These are phyloP conservation scores for Emmonsiellopsis sp. DNA, from an alignment of 2,329 filamentous ascomycete species.

Conservation along the genomic window DNA sequence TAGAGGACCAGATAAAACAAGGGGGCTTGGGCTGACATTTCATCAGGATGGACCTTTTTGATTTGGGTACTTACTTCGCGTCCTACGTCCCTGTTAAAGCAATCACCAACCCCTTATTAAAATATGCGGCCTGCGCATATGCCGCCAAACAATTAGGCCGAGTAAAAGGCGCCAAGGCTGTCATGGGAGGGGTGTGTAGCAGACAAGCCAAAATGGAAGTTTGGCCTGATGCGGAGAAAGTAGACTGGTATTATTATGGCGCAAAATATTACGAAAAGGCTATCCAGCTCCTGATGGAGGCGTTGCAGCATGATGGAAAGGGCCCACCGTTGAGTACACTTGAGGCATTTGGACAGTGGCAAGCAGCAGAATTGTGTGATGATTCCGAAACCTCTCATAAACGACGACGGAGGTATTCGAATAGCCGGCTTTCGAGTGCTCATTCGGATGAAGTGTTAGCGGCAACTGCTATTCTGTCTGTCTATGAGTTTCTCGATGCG, in stretches of 20 bases:
- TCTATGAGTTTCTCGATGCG: conserved; percentile 60
- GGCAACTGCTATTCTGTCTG: conserved; percentile 57
- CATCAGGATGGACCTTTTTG: conserved; percentile 37
- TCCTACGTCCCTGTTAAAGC: conserved; percentile 52
- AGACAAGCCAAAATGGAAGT: conserved; percentile 46
- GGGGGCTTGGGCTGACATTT: not conserved
- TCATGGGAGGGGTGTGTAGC: conserved; percentile 37
- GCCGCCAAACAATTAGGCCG: conserved; percentile 53
- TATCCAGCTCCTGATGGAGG: conserved; percentile 47
- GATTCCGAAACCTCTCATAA: conserved; percentile 37
- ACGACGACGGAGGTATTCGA: conserved; percentile 31
- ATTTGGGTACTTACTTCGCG: conserved; percentile 50
- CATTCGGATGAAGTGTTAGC: conserved; percentile 52
- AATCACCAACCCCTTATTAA: conserved; percentile 38
- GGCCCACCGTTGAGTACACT: conserved; percentile 24
- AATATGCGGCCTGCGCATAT: conserved; percentile 50
- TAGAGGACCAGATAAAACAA: not conserved
- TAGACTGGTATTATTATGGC: conserved; percentile 53
- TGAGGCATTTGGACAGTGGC: conserved; percentile 29
- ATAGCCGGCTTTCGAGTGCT: conserved; percentile 35
- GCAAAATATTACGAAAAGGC: conserved; percentile 57
- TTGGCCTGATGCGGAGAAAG: conserved; percentile 39
- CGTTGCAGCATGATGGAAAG: conserved; percentile 29
- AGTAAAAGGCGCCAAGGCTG: conserved; percentile 44
- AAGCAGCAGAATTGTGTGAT: conserved; percentile 24